Evolutionary conservation across 805 yeast genomes (phyloP).

Genomic region (Wickerhamiella brachini): DNA sequence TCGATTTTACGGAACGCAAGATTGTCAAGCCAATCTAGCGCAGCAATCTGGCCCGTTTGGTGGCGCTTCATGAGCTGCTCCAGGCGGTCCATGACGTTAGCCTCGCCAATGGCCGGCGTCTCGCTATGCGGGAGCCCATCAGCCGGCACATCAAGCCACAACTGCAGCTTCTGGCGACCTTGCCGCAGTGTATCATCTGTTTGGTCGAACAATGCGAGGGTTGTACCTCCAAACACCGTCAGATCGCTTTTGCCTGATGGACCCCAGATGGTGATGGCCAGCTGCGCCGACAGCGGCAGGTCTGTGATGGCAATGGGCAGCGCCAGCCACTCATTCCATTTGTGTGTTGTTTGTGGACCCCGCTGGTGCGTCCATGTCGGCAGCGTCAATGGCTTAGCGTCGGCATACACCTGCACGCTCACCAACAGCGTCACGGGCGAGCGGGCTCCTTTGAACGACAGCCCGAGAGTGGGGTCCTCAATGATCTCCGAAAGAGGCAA

Average conservation of each 20-base stretch:
- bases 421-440: slow-evolving; percentile 23
- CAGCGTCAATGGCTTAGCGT: slow-evolving; percentile 33
- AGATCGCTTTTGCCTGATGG: slow-evolving; percentile 36
- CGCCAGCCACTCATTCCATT: slow-evolving; percentile 61
- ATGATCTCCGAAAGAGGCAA: slow-evolving; percentile 34
- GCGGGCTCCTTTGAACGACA: slow-evolving; percentile 18
- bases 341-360: slow-evolving; percentile 29
- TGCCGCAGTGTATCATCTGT: slow-evolving; percentile 46
- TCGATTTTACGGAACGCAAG: slow-evolving; percentile 45
- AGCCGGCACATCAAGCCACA: slow-evolving; percentile 29
- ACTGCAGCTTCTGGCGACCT: slow-evolving; percentile 51
- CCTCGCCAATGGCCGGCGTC: slow-evolving; percentile 17
- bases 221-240: slow-evolving; percentile 46
- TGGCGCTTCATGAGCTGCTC: slow-evolving; percentile 46
- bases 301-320: slow-evolving; percentile 63
- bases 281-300: slow-evolving; percentile 45
- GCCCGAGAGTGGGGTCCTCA: slow-evolving; percentile 33
- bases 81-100: slow-evolving; percentile 31
- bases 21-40: slow-evolving; percentile 62
- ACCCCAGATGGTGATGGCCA: slow-evolving; percentile 56
- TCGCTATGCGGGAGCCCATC: slow-evolving; percentile 20
- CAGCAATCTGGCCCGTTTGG: slow-evolving; percentile 51
- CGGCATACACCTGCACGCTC: slow-evolving; percentile 33
- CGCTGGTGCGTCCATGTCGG: slow-evolving; percentile 39
- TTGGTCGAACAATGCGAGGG: slow-evolving; percentile 43